Evolutionary conservation across 1,139 yeast genomes (phyloP).

Genomic region (Wickerhamomyces sp.): DNA sequence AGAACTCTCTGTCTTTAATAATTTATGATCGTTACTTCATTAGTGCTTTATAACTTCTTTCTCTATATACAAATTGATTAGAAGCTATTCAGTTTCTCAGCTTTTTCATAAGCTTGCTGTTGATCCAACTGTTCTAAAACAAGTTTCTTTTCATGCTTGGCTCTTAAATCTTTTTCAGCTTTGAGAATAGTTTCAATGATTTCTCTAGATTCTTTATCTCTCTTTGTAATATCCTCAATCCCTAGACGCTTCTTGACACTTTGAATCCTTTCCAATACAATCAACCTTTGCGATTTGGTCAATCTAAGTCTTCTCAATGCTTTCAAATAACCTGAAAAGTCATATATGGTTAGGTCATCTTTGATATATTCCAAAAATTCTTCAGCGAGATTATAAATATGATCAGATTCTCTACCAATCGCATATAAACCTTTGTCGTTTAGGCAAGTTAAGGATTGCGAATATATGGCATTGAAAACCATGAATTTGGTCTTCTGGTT

Average conservation of each 20-base stretch:
- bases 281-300: constrained; percentile 12
- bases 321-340: constrained; percentile 18
- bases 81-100: too few relatives aligned
- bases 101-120: constrained; percentile 1
- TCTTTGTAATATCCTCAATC: constrained; percentile 4
- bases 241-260: constrained; percentile 8
- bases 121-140: constrained; percentile 6
- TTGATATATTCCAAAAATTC: constrained; percentile 9
- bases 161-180: constrained; percentile 8
- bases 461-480: constrained; percentile 18
- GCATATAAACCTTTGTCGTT: constrained; percentile 18
- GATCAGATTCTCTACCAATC: constrained; percentile 14
- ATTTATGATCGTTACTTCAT: too few relatives aligned
- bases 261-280: constrained; percentile 10
- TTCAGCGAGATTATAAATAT: constrained; percentile 14
- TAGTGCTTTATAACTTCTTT: too few relatives aligned
- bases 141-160: constrained; percentile 12
- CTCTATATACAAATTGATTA: too few relatives aligned
- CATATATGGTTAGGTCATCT: constrained; percentile 10
- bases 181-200: constrained; percentile 10
- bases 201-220: constrained; percentile 4
- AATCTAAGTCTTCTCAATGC: constrained; percentile 19
- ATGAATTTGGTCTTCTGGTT: constrained; percentile 17
- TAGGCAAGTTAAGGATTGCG: constrained; percentile 13
- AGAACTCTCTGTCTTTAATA: too few relatives aligned